Conservation (phyloP, 2,329 filamentous ascomycete genomes). For the Scedosporium apiospermum region DNA sequence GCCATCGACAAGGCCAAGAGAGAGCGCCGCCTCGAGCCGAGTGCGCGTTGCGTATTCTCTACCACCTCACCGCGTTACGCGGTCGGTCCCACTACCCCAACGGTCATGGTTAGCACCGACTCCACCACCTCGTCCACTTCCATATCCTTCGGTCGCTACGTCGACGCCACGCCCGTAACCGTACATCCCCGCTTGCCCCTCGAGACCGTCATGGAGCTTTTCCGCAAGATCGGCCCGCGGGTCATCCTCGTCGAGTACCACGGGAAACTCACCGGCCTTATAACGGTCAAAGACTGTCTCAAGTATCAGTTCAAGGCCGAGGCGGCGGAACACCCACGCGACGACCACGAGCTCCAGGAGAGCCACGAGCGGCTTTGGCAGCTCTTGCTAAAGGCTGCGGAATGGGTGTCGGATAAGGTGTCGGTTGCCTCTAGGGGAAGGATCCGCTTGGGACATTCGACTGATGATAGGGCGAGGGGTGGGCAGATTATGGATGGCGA, state of each 20-base stretch:
- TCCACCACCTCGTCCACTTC: conserved; percentile 38
- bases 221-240: conserved; percentile 92
- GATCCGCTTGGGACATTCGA: conserved; percentile 37
- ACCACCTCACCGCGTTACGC: conserved; percentile 10
- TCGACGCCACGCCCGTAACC: conserved; percentile 81
- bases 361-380: conserved; percentile 59
- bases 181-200: conserved; percentile 85
- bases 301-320: conserved; percentile 98
- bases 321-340: conserved; percentile 64
- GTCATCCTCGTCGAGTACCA: conserved; percentile 90
- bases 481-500: conserved; percentile 31
- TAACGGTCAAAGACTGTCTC: conserved; percentile 94
- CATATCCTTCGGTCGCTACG: conserved; percentile 59
- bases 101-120: conserved; percentile 46
- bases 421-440: conserved; percentile 44
- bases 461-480: conserved; percentile 36
- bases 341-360: conserved; percentile 45
- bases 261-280: conserved; percentile 71
- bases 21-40: conserved; percentile 55
- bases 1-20: conserved; percentile 73
- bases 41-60: conserved; percentile 65
- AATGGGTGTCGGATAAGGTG: conserved; percentile 51
- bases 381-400: conserved; percentile 39
- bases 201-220: conserved; percentile 97
- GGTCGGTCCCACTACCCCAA: conserved; percentile 28